A percentile compares a stretch with the other conserved stretches of the same genome.
phyloP scores from a whole-genome alignment of 176 grass and related monocot species.

The Rhipidocladum racemiflorum region DNA sequence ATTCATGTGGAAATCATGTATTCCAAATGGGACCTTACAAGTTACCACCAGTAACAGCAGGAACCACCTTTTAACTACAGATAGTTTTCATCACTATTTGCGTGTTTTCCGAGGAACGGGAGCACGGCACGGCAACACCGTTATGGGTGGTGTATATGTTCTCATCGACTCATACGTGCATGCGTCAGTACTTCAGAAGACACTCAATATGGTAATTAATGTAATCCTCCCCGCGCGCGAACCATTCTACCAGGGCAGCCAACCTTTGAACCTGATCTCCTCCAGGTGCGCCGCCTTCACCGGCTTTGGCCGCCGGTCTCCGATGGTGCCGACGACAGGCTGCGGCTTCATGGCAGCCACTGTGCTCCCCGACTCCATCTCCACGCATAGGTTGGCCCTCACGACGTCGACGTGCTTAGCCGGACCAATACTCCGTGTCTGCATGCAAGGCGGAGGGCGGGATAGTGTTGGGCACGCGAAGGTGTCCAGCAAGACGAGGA shows the following conservation, averaged over 20 bases:
- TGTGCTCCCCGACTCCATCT: not conserved
- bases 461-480: not conserved
- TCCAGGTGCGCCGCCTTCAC: not conserved
- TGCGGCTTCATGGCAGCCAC: not conserved
- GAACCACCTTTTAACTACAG: too few relatives aligned
- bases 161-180: too few relatives aligned
- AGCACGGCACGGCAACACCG: too few relatives aligned
- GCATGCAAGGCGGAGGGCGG: not conserved
- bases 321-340: not conserved
- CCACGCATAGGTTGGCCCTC: not conserved
- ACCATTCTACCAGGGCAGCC: constrained; percentile 21
- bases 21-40: too few relatives aligned
- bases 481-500: not conserved
- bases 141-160: too few relatives aligned
- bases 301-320: not conserved
- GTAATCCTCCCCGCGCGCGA: too few relatives aligned
- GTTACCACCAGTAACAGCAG: too few relatives aligned
- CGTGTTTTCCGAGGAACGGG: too few relatives aligned
- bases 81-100: too few relatives aligned
- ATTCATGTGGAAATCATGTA: too few relatives aligned
- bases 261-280: not conserved
- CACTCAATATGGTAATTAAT: too few relatives aligned
- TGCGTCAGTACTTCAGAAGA: too few relatives aligned
- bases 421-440: not conserved
- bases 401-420: not conserved